Evolutionary conservation across 139 green algal genomes (phyloP), one percentile per base, ranked within the genome.

Genomic region (Micractinium conductrix): DNA sequence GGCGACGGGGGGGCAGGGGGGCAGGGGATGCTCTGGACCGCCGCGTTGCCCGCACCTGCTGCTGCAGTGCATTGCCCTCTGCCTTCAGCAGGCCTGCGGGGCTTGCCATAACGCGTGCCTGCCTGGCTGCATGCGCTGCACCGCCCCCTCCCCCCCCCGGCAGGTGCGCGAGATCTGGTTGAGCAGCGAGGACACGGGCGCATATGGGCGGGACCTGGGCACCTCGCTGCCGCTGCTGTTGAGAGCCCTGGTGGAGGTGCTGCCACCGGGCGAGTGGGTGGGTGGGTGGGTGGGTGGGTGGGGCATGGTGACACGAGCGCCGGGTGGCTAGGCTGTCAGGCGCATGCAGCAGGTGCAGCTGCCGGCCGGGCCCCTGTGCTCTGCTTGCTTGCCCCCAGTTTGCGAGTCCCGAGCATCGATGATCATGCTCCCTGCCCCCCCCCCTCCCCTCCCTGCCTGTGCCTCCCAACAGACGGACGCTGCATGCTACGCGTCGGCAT

Each of bases 101-200:
- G 19, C 53, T 62, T 21, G n/a, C n/a, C n/a, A n/a, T n/a, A n/a
- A n/a, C n/a, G n/a, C n/a, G n/a, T n/a, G n/a, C n/a, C n/a, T n/a
- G n/a, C n/a, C n/a, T n/a, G n/a, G n/a, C n/a, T n/a, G n/a, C n/a
- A n/a, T n/a, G n/a, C n/a, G n/a, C n/a, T n/a, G 2, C 65, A 0
- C 65, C 33, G 26, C 33, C 1, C 67, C 9, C 67, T 43, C 35
- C 1, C 17, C 35, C 35, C 67, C 19, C 6, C 16, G 9, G 68
- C 86, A 94, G 88, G 92, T 97, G 38, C 86, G 93, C 1, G 96
- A 99, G 91, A 93, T 99, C 35, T 99, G 96, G 96, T 89, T 99
- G 42, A 94, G 85, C 86, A 95, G 88, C 78, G 96, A 99, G 87
- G 96, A 99, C 87, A 98, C 95, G 8, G 95, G 96, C 1, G 96